These are phyloP conservation scores for Penicillium goetzii DNA, from an alignment of 495 filamentous ascomycete genomes.

Conservation along the genomic window DNA sequence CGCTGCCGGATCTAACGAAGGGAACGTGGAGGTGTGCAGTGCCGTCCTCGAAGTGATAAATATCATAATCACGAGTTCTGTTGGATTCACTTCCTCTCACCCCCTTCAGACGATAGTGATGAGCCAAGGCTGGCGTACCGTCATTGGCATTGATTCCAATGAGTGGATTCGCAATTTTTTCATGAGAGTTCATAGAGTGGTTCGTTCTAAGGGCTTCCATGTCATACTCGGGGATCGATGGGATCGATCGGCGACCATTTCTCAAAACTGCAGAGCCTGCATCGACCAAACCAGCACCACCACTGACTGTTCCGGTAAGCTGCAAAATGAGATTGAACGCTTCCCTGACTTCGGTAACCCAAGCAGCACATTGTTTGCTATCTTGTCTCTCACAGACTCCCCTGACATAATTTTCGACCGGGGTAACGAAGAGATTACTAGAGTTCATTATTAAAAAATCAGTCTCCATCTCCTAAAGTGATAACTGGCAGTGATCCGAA, in stretches of 20 bases:
- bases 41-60: neutral
- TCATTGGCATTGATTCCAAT: neutral
- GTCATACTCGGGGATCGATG: neutral
- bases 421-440: too few species aligned
- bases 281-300: neutral
- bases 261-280: neutral
- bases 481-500: too few species aligned
- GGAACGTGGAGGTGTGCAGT: neutral
- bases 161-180: conserved; percentile 2
- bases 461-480: too few species aligned
- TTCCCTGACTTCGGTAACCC: too few species aligned
- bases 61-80: neutral
- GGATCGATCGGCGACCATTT: neutral
- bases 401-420: too few species aligned
- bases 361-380: too few species aligned
- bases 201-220: neutral
- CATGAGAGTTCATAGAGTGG: neutral
- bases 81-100: neutral
- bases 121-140: conserved; percentile 1
- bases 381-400: too few species aligned
- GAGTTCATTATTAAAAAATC: too few species aligned
- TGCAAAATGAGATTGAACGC: too few species aligned
- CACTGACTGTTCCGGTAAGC: too few species aligned
- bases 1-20: neutral
- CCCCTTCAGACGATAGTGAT: conserved; percentile 1